These are phyloP conservation scores for Rhizoclosmatium sp. DNA, from an alignment of 192 early-diverging fungal species.

Conservation along the genomic window DNA sequence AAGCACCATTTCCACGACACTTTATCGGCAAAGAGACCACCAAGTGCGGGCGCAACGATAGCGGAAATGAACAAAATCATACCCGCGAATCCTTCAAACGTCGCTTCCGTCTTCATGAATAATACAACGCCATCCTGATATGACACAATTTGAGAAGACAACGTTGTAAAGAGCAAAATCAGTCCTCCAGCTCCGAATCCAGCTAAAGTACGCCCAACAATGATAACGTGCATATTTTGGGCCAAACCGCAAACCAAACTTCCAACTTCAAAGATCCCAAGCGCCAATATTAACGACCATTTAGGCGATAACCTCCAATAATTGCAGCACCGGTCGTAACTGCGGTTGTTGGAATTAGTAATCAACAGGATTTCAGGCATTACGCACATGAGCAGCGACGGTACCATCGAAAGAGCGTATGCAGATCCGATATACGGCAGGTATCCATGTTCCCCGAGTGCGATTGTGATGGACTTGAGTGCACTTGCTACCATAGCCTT, in stretches of 20 bases:
- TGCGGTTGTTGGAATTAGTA: not conserved
- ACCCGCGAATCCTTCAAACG: not conserved
- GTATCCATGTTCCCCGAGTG: not conserved
- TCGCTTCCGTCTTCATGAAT: not conserved
- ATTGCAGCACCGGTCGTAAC: not conserved
- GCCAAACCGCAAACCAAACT: not conserved
- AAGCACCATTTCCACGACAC: conserved; percentile 55
- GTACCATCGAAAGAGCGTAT: not conserved
- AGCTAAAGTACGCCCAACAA: not conserved
- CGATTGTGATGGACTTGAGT: not conserved
- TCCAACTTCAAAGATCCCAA: not conserved
- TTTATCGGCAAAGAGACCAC: conserved; percentile 81
- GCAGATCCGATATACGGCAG: not conserved
- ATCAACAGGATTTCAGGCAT: not conserved
- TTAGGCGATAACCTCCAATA: not conserved
- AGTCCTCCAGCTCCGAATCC: not conserved
- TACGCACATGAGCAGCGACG: not conserved
- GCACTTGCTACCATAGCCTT: not conserved
- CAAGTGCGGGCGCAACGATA: conserved; percentile 84
- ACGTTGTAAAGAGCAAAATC: not conserved
- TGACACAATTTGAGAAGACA: not conserved
- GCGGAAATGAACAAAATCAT: conserved; percentile 50
- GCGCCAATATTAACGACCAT: not conserved
- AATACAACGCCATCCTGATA: not conserved
- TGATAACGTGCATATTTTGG: not conserved